Conservation (phyloP, 2,329 filamentous ascomycete genomes). For the Cordyceps farinosa region DNA sequence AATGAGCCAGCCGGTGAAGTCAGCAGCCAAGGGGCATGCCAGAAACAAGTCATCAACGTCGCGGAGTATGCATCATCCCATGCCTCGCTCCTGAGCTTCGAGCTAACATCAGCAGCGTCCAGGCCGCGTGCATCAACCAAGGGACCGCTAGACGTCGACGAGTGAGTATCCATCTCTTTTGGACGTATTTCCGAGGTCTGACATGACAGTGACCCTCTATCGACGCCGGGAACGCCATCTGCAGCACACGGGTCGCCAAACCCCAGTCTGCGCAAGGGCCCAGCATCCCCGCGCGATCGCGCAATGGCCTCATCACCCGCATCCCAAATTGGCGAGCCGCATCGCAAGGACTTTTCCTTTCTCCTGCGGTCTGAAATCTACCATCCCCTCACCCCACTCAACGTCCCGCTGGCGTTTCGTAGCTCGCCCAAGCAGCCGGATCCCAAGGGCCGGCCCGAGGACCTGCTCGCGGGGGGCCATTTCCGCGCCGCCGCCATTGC, state of each 20-base stretch:
- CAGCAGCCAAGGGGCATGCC: slow-evolving; percentile 31
- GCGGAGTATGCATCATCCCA: slow-evolving; percentile 29
- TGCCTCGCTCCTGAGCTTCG: background rate
- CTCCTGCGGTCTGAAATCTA: slow-evolving; percentile 78
- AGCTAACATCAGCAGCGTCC: slow-evolving; percentile 40
- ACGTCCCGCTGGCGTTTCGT: slow-evolving; percentile 63
- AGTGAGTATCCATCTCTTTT: slow-evolving; percentile 51
- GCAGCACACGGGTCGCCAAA: slow-evolving; percentile 17
- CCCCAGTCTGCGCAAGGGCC: slow-evolving; percentile 16
- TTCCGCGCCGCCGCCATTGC: slow-evolving; percentile 76
- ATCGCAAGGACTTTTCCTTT: slow-evolving; percentile 69
- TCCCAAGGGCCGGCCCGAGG: slow-evolving; percentile 60
- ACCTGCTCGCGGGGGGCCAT: slow-evolving; percentile 67
- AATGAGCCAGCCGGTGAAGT: slow-evolving; percentile 31
- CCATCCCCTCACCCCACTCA: slow-evolving; percentile 68
- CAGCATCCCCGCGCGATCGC: slow-evolving; percentile 22
- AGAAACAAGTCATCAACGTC: slow-evolving; percentile 37
- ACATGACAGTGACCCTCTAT: slow-evolving; percentile 27
- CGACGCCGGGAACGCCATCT: slow-evolving; percentile 26
- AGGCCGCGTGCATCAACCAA: slow-evolving; percentile 68
- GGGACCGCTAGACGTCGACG: slow-evolving; percentile 71
- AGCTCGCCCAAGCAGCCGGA: slow-evolving; percentile 61
- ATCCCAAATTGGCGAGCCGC: slow-evolving; percentile 30
- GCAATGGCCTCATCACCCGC: slow-evolving; percentile 28
- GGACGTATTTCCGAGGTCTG: background rate